phyloP scores from a whole-genome alignment of 2,329 filamentous ascomycete genomes.

The Colletotrichum magnum region DNA sequence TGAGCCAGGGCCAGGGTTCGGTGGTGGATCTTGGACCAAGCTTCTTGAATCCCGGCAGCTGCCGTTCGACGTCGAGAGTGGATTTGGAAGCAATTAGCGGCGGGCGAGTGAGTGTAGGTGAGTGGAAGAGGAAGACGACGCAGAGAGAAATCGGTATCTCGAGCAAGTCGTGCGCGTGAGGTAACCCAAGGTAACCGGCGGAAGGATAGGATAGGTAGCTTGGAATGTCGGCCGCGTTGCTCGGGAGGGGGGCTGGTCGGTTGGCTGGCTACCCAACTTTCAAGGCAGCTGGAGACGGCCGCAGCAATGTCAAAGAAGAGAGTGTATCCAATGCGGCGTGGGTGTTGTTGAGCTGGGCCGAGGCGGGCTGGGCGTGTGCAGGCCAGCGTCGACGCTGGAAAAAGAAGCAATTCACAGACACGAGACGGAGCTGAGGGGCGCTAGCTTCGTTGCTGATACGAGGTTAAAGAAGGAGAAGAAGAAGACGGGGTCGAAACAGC shows the following conservation, averaged over 20 bases:
- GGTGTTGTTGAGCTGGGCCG: constrained; percentile 2
- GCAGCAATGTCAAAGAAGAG: neutral
- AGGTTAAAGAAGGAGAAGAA: neutral
- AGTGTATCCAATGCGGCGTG: constrained; percentile 5
- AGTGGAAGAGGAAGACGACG: neutral
- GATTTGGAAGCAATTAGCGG: constrained; percentile 20
- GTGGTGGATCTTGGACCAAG: constrained; percentile 32
- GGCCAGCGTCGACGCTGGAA: neutral
- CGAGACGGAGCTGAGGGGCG: neutral
- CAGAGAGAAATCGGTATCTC: neutral
- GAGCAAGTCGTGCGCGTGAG: neutral
- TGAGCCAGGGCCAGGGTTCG: constrained; percentile 28
- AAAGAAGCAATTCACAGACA: constrained; percentile 35
- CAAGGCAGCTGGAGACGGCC: neutral
- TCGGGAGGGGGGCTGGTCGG: constrained; percentile 2
- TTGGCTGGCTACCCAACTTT: constrained; percentile 2
- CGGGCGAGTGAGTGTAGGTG: neutral
- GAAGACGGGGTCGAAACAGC: constrained; percentile 1
- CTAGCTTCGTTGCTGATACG: neutral
- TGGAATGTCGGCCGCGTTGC: constrained; percentile 1
- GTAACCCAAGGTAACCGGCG: no score
- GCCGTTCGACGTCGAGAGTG: constrained; percentile 14
- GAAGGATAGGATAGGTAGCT: neutral
- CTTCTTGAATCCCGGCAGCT: constrained; percentile 32
- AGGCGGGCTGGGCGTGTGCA: neutral